These are phyloP conservation scores for Gaeumannomyces sp. DNA, from an alignment of 2,329 filamentous ascomycete genomes.

Conservation along the genomic window DNA sequence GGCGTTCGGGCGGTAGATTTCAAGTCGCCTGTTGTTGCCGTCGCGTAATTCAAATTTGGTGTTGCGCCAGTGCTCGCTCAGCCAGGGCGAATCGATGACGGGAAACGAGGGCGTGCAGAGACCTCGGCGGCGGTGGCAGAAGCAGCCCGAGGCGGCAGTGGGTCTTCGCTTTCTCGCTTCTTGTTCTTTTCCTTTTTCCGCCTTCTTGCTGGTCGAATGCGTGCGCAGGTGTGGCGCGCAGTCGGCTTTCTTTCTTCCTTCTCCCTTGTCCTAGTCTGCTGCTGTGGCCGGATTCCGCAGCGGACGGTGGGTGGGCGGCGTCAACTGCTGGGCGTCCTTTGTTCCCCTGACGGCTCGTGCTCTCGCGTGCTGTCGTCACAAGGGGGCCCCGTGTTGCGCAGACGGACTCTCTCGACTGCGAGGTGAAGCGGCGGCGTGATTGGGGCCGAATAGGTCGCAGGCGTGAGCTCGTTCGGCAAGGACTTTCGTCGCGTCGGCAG, in stretches of 20 bases:
- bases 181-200: neutral
- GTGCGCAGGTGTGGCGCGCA: neutral
- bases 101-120: neutral
- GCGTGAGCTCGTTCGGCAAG: neutral
- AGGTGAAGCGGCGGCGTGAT: too few relatives aligned
- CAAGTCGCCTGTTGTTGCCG: slow-evolving; percentile 3
- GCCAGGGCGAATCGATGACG: neutral
- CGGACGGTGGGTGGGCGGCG: too few relatives aligned
- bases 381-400: neutral
- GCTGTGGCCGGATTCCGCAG: neutral
- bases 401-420: neutral
- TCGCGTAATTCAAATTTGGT: slow-evolving; percentile 4
- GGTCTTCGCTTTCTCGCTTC: neutral
- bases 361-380: neutral
- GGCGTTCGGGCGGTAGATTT: neutral
- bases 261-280: neutral
- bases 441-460: neutral
- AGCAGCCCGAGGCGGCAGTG: neutral
- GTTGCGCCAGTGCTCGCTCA: slow-evolving; percentile 2
- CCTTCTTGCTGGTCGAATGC: neutral
- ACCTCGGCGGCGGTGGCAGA: neutral
- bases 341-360: neutral
- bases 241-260: neutral
- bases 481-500: neutral
- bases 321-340: neutral